phyloP scores from a whole-genome alignment of 2,329 filamentous ascomycete species.

The Fulvia fulva region DNA sequence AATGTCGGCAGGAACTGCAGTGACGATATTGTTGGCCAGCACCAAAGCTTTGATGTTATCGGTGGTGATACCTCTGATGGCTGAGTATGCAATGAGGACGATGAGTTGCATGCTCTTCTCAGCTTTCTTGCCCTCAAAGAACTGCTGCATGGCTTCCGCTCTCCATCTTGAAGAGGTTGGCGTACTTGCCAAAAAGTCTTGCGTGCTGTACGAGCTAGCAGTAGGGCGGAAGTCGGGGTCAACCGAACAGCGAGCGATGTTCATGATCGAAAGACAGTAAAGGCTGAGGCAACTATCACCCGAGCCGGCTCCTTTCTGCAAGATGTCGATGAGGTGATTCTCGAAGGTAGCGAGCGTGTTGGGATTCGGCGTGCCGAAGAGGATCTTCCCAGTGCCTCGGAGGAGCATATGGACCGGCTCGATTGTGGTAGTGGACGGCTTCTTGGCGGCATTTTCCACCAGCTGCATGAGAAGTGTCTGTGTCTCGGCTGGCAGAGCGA shows the following conservation, averaged over 20 bases:
- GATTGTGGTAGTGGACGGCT: conserved; percentile 27
- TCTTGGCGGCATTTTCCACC: conserved; percentile 28
- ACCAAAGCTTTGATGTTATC: conserved; percentile 25
- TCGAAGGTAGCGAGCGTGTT: conserved; percentile 29
- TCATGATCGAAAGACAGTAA: conserved; percentile 37
- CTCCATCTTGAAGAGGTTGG: conserved; percentile 26
- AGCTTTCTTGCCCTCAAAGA: conserved; percentile 33
- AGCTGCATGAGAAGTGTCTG: conserved; percentile 33
- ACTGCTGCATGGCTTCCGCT: conserved; percentile 31
- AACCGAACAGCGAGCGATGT: conserved; percentile 23
- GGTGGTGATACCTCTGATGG: conserved; percentile 22
- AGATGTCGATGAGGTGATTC: conserved; percentile 31
- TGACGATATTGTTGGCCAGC: conserved; percentile 29
- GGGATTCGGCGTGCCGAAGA: conserved; percentile 29
- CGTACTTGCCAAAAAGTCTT: conserved; percentile 31
- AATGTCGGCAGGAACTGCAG: conserved; percentile 26
- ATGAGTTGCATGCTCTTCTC: conserved; percentile 34
- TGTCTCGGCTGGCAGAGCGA: conserved; percentile 30
- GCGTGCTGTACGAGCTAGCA: conserved; percentile 27
- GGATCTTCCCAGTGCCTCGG: conserved; percentile 27
- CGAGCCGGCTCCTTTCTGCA: conserved; percentile 26
- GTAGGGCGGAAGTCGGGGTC: conserved; percentile 22
- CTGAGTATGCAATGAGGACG: conserved; percentile 31
- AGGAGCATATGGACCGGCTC: conserved; percentile 33
- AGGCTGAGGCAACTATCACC: conserved; percentile 32